Conservation (phyloP, 225 moss, liverwort and hornwort species). For the Marchantia polymorpha region DNA sequence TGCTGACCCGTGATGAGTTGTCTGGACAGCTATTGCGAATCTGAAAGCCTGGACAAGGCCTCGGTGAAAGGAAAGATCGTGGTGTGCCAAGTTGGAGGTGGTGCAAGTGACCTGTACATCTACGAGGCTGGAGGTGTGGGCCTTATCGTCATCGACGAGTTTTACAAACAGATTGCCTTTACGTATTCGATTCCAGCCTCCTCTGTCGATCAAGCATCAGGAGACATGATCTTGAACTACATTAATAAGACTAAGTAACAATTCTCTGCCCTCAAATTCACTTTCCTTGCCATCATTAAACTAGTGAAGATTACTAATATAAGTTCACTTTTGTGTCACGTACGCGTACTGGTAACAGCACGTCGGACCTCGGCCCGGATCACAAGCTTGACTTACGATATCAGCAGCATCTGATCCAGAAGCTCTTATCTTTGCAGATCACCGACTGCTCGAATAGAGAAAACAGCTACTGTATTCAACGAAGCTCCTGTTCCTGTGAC, state of each 20-base stretch:
- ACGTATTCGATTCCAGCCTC: neutral
- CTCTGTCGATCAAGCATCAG: neutral
- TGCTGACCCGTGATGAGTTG: neutral
- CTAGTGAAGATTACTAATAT: too few species aligned
- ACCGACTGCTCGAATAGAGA: slow-evolving; percentile 12
- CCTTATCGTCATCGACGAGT: slow-evolving; percentile 3
- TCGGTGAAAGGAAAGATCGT: slow-evolving; percentile 31
- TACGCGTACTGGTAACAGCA: too few species aligned
- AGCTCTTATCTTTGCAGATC: slow-evolving; percentile 7
- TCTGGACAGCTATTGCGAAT: neutral
- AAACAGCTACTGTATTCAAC: slow-evolving; percentile 4
- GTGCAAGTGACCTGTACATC: neutral
- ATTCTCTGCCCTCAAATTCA: neutral
- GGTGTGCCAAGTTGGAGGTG: neutral
- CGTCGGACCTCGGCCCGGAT: too few species aligned
- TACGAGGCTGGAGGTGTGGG: slow-evolving; percentile 21
- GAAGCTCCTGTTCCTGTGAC: slow-evolving; percentile 1
- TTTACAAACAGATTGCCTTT: neutral
- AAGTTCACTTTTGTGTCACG: too few species aligned
- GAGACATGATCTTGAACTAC: slow-evolving; percentile 11
- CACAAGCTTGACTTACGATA: too few species aligned
- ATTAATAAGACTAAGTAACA: slow-evolving; percentile 10
- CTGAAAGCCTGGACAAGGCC: slow-evolving; percentile 7
- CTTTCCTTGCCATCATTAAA: too few species aligned
- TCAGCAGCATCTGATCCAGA: too few species aligned